Evolutionary conservation across 768 basidiomycete genomes (phyloP).

Genomic region (Rhizopogon salebrosus): DNA sequence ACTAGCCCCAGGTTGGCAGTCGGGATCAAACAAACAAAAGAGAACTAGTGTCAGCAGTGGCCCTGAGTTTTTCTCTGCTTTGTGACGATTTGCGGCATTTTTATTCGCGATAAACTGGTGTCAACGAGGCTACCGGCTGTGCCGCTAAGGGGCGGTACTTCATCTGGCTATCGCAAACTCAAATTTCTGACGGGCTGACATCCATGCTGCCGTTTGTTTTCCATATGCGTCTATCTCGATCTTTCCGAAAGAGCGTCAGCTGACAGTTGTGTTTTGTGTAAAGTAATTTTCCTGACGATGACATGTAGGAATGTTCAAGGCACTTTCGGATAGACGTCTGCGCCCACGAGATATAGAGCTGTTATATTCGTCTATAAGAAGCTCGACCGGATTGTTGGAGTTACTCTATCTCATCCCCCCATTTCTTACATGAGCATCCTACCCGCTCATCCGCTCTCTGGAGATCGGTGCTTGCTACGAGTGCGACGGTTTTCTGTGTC

Average conservation of each 20-base stretch:
- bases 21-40: slow-evolving; percentile 7
- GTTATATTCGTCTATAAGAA: slow-evolving; percentile 1
- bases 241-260: slow-evolving; percentile 18
- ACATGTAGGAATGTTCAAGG: neutral
- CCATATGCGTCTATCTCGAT: slow-evolving; percentile 19
- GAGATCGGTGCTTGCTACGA: slow-evolving; percentile 6
- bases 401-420: neutral
- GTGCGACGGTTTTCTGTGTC: slow-evolving; percentile 22
- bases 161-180: slow-evolving; percentile 12
- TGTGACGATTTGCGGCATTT: slow-evolving; percentile 6
- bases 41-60: slow-evolving; percentile 12
- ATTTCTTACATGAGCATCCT: slow-evolving; percentile 2
- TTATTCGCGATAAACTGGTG: slow-evolving; percentile 4
- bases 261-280: slow-evolving; percentile 11
- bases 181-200: slow-evolving; percentile 16
- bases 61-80: slow-evolving; percentile 19
- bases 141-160: slow-evolving; percentile 17
- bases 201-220: slow-evolving; percentile 9
- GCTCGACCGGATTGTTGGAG: neutral
- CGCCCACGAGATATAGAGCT: slow-evolving; percentile 1
- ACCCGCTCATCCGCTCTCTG: slow-evolving; percentile 3
- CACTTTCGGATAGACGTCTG: slow-evolving; percentile 5
- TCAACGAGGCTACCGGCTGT: slow-evolving; percentile 23
- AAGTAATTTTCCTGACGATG: slow-evolving; percentile 17
- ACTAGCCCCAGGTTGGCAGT: neutral